Evolutionary conservation across 345 rosid genomes (phyloP), one percentile per base, ranked within the genome.

Genomic region (Eucalyptus marginata): DNA sequence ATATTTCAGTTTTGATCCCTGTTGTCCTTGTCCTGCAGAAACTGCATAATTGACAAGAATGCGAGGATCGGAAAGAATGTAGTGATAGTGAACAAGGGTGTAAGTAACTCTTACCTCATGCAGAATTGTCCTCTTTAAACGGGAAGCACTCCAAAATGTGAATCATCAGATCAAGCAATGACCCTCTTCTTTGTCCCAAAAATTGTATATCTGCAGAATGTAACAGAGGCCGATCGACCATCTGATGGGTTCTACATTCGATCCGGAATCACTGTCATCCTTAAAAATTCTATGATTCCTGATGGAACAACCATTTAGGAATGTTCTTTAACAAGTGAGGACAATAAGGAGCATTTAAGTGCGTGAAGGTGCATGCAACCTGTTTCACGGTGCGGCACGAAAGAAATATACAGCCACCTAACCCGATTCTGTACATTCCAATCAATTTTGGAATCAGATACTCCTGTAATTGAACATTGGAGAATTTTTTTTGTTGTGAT

Each of bases 11-110:
- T 76, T 40, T 17, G 47, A 76, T 76, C 83, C 47, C 0, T 76
- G 47, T 52, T 14, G 25, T 46, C 7, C 3, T 62, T 54, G 62
- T 89, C 64, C 50, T 90, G 87, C 92, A 96, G 98, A 94, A 95
- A 97, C 88, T 96, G 98, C 87, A 96, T 97, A 89, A 96, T 97
- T 76, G 97, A 96, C 94, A 96, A 92, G 93, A 96, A 97, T 47
- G 96, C 98, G 25, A 95, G 91, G 89, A 96, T 96, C 8, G 99
- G 98, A 71, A 94, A 93, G 90, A 93, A 97, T 36, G 98, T 96
- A 71, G 87, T 95, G 88, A 96, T 97, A 87, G 92, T 92, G 86
- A 97, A 97, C 94, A 93, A 90, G 90, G 97, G 93, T 84, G 98
- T 97, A 94, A 95, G 98, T 84, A 87, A 56, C 36, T n/a, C 62